Base-by-base conservation (phyloP, 495 filamentous ascomycete genomes). In the Gamarada debralockiae region DNA sequence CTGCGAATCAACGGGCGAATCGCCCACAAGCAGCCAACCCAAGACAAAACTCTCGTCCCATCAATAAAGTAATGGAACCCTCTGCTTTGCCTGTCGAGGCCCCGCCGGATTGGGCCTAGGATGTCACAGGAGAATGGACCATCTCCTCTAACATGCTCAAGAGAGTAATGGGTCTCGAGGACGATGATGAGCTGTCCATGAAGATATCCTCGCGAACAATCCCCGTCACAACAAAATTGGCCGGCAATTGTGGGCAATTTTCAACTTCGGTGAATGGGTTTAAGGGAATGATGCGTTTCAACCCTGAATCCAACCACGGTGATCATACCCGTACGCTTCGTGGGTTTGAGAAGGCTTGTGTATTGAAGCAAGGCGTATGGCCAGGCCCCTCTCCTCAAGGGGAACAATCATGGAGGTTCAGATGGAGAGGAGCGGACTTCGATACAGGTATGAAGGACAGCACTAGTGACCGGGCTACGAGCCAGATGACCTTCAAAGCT, bases 61-160 rank as follows among this genome's bases (percentile, higher is more conserved):
- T 21, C 18, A 43, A 21, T 42, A 18, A 13, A 12, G 3, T 22
- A 22, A 42, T 21, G 8, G 39, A 18, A 18, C 17, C 39, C 4
- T 22, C 18, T 18, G 15, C 1, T 20, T 2, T 42, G 1, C 17
- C 22, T 12, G 27, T 29, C 24, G 20, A 46, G 24, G 23, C 2
- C 8, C 43, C 14, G 14, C 43, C 20, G 10, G 4, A 2, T 12
- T 46, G 39, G 43, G 43, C 43, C 12, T 46, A 23, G 25, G 43
- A 46, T 46, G 20, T 46, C 3, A 13, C 8, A 31, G 43, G 43
- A n/a, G 43, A 46, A 29, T 46, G 43, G 43, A 18, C 14, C n/a
- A 17, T 46, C 10, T n/a, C 20, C n/a, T 39, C 36, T 18, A 39
- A 39, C 1, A n/a, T n/a, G n/a, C 43, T 47, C 17, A 24, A 15